Evolutionary conservation across 805 yeast species (phyloP).

Genomic region (Candida germanica): DNA sequence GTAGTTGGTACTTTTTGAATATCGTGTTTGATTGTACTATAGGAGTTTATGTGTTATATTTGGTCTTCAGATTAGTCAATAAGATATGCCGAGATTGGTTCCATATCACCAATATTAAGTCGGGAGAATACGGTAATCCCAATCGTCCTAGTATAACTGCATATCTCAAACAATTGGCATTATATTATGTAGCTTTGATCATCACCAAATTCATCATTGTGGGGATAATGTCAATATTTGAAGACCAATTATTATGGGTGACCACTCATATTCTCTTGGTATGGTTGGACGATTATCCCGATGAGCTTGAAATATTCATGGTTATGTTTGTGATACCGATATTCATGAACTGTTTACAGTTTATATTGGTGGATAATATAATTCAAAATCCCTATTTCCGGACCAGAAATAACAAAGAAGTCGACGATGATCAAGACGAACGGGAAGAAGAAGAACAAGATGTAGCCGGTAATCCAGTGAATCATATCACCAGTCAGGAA

Average conservation of each 20-base stretch:
- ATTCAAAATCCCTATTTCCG: constrained; percentile 49
- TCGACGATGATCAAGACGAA: too few relatives aligned
- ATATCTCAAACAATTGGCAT: constrained; percentile 65
- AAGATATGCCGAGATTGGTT: constrained; percentile 42
- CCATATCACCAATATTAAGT: constrained; percentile 38
- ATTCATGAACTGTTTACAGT: constrained; percentile 70
- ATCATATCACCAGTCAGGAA: too few relatives aligned
- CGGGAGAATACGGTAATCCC: constrained; percentile 67
- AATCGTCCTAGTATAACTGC: constrained; percentile 51
- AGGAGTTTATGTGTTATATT: constrained; percentile 77
- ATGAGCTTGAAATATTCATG: constrained; percentile 72
- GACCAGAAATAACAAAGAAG: constrained; percentile 2
- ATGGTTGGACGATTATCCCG: constrained; percentile 81
- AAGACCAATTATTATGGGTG: constrained; percentile 44
- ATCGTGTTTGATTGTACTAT: constrained; percentile 88
- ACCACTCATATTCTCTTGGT: constrained; percentile 72
- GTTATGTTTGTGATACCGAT: constrained; percentile 84
- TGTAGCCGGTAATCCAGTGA: too few relatives aligned
- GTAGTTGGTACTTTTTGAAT: constrained; percentile 93
- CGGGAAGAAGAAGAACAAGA: too few relatives aligned
- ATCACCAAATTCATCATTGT: constrained; percentile 67
- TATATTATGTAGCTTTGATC: constrained; percentile 63
- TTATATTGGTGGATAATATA: constrained; percentile 68
- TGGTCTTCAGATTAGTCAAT: constrained; percentile 47
- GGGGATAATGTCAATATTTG: constrained; percentile 62